These are phyloP conservation scores for Stachybotrys elegans DNA, from an alignment of 2,329 filamentous ascomycete genomes.

Conservation along the genomic window DNA sequence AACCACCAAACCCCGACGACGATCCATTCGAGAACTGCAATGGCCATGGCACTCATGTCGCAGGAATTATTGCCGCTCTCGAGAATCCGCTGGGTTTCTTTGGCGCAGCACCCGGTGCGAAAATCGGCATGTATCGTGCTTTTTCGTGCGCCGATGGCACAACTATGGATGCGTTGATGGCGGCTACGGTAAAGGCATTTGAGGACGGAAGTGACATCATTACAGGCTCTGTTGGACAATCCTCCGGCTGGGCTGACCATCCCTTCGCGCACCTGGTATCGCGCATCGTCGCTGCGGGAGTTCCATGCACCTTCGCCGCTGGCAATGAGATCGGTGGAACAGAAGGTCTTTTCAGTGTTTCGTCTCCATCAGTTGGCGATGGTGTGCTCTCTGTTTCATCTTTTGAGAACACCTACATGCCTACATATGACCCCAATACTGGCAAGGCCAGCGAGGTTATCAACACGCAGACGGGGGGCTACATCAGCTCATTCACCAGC, in stretches of 20 bases:
- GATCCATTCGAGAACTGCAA: slow-evolving; percentile 46
- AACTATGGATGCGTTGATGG: slow-evolving; percentile 47
- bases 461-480: neutral
- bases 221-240: slow-evolving; percentile 39
- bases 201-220: slow-evolving; percentile 50
- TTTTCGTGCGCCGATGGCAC: slow-evolving; percentile 45
- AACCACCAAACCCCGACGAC: slow-evolving; percentile 30
- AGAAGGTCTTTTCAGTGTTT: slow-evolving; percentile 16
- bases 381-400: neutral
- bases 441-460: neutral
- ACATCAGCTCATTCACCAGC: neutral
- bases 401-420: neutral
- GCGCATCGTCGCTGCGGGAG: neutral
- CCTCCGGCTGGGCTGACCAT: neutral
- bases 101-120: slow-evolving; percentile 49
- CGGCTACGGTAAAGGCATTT: slow-evolving; percentile 50
- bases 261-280: neutral
- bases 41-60: slow-evolving; percentile 56
- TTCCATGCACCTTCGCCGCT: neutral
- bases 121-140: slow-evolving; percentile 47
- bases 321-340: neutral
- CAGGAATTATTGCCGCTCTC: slow-evolving; percentile 55
- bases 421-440: neutral
- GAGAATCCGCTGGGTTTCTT: slow-evolving; percentile 42
- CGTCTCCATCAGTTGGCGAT: slow-evolving; percentile 22